These are phyloP conservation scores for Clarkia xantiana DNA, from an alignment of 345 rosid genomes.

Conservation along the genomic window DNA sequence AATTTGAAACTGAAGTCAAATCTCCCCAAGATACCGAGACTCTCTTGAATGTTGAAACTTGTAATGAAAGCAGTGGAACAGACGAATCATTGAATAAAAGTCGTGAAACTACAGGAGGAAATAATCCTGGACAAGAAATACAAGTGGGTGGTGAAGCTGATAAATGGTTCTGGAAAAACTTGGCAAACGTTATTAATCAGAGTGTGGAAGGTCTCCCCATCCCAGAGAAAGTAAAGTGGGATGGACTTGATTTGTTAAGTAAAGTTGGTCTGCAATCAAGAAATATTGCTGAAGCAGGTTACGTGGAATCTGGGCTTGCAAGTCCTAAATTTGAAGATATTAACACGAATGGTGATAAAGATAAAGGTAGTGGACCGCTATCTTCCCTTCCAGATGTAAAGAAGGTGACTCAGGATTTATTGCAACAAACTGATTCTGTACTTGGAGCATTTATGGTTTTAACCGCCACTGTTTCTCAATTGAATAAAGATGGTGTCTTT, in stretches of 20 bases:
- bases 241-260: slow-evolving; percentile 53
- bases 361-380: slow-evolving; percentile 21
- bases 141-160: slow-evolving; percentile 23
- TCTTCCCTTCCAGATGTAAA: slow-evolving; percentile 68
- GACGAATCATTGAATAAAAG: slow-evolving; percentile 13
- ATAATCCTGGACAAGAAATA: slow-evolving; percentile 13
- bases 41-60: slow-evolving; percentile 13
- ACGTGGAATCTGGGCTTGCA: slow-evolving; percentile 85
- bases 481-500: slow-evolving; percentile 31
- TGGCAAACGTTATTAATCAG: slow-evolving; percentile 44
- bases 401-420: slow-evolving; percentile 63
- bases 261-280: slow-evolving; percentile 59
- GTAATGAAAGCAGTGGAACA: slow-evolving; percentile 10
- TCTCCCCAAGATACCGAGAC: slow-evolving; percentile 16
- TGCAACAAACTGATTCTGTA: slow-evolving; percentile 73
- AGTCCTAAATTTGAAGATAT: slow-evolving; percentile 30
- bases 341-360: slow-evolving; percentile 10
- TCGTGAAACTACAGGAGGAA: slow-evolving; percentile 11
- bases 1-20: slow-evolving; percentile 15
- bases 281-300: slow-evolving; percentile 59
- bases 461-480: slow-evolving; percentile 56
- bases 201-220: slow-evolving; percentile 47
- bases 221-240: slow-evolving; percentile 62
- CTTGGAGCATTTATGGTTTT: slow-evolving; percentile 85
- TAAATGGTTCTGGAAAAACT: slow-evolving; percentile 51